These are phyloP conservation scores for Mortierella sp. DNA, from an alignment of 371 early-diverging fungal species.

Conservation along the genomic window DNA sequence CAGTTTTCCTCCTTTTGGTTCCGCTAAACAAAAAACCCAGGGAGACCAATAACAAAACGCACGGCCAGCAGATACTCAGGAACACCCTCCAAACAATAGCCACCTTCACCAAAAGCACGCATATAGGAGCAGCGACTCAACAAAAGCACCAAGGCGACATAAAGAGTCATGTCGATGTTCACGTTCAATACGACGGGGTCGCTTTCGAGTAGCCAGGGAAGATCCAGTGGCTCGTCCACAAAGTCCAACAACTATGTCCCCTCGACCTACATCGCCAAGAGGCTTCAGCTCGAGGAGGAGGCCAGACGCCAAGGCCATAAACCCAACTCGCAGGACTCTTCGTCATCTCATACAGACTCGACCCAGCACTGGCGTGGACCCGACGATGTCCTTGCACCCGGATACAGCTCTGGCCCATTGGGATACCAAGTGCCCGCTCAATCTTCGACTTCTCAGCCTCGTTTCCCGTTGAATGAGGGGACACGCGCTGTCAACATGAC, in stretches of 20 bases:
- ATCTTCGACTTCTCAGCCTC: not conserved
- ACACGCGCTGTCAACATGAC: not conserved
- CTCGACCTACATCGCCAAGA: constrained; percentile 35
- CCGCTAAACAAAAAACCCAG: not conserved
- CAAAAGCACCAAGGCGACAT: not conserved
- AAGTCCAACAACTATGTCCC: constrained; percentile 44
- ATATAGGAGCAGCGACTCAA: too few relatives aligned
- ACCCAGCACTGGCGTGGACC: constrained; percentile 23
- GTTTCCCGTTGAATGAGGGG: not conserved
- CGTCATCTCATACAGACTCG: not conserved
- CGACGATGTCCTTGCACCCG: constrained; percentile 31
- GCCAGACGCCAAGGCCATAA: constrained; percentile 19
- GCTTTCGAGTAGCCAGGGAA: constrained; percentile 26
- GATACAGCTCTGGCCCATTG: constrained; percentile 39
- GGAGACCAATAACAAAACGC: too few relatives aligned
- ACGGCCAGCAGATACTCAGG: too few relatives aligned
- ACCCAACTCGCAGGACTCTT: not conserved
- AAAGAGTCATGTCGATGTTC: constrained; percentile 27
- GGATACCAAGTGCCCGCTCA: constrained; percentile 30
- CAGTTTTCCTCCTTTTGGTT: not conserved
- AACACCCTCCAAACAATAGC: too few relatives aligned
- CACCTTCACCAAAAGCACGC: not conserved
- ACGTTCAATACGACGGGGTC: constrained; percentile 39
- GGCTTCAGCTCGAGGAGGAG: constrained; percentile 42
- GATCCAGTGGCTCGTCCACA: constrained; percentile 19